Base-by-base conservation (phyloP, 2,329 filamentous ascomycete species). In the Microascus cirrosus region DNA sequence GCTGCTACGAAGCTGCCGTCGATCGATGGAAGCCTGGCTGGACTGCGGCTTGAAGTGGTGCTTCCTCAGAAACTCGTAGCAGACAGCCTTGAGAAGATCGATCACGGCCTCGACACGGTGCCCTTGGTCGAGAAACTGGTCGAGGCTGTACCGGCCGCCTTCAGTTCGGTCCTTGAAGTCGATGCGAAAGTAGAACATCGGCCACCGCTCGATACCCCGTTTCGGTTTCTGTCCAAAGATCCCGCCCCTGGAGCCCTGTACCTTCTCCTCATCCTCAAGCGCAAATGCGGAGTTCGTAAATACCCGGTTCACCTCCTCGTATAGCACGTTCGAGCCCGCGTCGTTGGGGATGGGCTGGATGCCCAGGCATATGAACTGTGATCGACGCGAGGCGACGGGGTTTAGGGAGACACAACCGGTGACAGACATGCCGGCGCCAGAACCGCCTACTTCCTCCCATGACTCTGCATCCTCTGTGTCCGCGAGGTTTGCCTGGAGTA, bases 101-200 rank as follows among this genome's bases (percentile, higher is more conserved):
- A 81, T 63, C 12, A 61, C 28, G 53, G 36, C 7, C 54, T 56
- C 39, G 57, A 50, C 20, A 54, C 53, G 1, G 90, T 78, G 1
- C 56, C 74, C 73, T 13, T 78, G 73, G 56, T 78, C 72, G 1
- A 81, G 66, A 13, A 77, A 24, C 2, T 67, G 62, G 22, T 71
- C 67, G 5, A 67, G 58, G 20, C 71, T 68, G n/a, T 75, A 70
- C 2, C 69, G 32, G n/a, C 57, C 54, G 12, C 54, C 11, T 18
- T 39, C 51, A 2, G 42, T 5, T 56, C 20, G 58, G 53, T 53
- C 57, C 24, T 58, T 59, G 45, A 79, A 65, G 2, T 76, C 72
- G 39, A 96, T 80, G 32, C 82, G 82, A n/a, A 97, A 72, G 64
- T 85, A 87, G 65, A 96, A 97, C 85, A 93, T 93, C 0, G 93